Conservation (phyloP, 129 eudicot genomes). For the Flaveria bidentis region DNA sequence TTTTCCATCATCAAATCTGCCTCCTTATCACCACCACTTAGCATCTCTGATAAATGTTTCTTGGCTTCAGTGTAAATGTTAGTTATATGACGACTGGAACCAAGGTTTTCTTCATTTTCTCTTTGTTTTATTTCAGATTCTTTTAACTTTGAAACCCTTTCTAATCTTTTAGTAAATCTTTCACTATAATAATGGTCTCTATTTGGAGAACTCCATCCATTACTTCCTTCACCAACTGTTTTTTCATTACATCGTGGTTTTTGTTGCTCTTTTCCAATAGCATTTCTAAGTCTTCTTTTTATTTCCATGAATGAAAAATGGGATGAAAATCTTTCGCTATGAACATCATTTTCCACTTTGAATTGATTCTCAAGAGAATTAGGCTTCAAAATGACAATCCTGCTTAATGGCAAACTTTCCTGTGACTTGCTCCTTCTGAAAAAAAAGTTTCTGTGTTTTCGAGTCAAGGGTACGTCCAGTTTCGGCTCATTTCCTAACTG, state of each 20-base stretch:
- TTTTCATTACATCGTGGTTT: constrained; percentile 40
- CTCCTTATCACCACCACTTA: constrained; percentile 56
- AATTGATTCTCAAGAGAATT: constrained; percentile 43
- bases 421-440: constrained; percentile 72
- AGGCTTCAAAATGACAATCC: constrained; percentile 87
- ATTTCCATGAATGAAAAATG: constrained; percentile 67
- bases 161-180: constrained; percentile 47
- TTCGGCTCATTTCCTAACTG: constrained; percentile 36
- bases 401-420: constrained; percentile 44
- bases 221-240: constrained; percentile 52
- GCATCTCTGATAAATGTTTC: constrained; percentile 85
- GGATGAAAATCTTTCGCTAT: constrained; percentile 44
- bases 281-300: constrained; percentile 37
- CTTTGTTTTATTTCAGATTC: constrained; percentile 28
- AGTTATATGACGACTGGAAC: constrained; percentile 38
- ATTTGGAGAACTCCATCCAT: constrained; percentile 82
- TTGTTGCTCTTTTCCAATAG: constrained; percentile 64
- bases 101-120: constrained; percentile 28
- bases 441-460: constrained; percentile 61
- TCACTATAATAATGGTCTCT: constrained; percentile 81
- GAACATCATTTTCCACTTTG: constrained; percentile 36
- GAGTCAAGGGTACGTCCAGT: constrained; percentile 29
- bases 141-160: constrained; percentile 46
- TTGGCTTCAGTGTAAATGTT: constrained; percentile 75
- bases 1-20: constrained; percentile 41